Evolutionary conservation across 1,139 yeast species (phyloP).

Genomic region (Pichia norvegensis): DNA sequence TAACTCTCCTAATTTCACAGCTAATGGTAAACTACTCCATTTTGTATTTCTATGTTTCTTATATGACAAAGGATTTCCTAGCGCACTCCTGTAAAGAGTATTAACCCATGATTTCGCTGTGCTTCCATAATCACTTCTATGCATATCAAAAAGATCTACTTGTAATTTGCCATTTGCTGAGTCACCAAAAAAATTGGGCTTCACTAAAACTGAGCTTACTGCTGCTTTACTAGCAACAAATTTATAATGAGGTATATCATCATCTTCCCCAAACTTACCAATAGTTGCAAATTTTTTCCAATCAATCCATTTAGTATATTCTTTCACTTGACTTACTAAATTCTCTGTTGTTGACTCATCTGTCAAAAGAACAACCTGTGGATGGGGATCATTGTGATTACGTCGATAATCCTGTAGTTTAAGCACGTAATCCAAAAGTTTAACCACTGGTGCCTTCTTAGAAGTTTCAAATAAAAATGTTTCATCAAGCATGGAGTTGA

Average conservation of each 20-base stretch:
- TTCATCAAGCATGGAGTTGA: conserved; percentile 24
- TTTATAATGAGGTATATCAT: conserved; percentile 19
- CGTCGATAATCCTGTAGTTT: conserved; percentile 27
- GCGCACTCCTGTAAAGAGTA: conserved; percentile 16
- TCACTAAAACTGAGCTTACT: conserved; percentile 20
- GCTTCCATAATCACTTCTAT: conserved; percentile 19
- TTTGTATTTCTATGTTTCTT: conserved; percentile 21
- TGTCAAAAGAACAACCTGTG: conserved; percentile 24
- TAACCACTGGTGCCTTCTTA: conserved; percentile 21
- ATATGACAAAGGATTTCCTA: conserved; percentile 20
- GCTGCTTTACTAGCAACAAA: conserved; percentile 19
- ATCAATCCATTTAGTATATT: conserved; percentile 25
- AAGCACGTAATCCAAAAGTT: conserved; percentile 23
- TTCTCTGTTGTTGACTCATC: conserved; percentile 17
- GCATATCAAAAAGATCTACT: conserved; percentile 21
- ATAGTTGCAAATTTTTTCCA: conserved; percentile 25
- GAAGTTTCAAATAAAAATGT: conserved; percentile 13
- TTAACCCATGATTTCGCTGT: conserved; percentile 17
- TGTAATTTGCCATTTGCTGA: conserved; percentile 6
- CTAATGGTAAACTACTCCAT: conserved; percentile 14
- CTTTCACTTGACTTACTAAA: conserved; percentile 21
- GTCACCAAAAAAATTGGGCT: conserved; percentile 12
- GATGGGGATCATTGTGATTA: conserved; percentile 25
- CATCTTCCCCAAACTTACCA: conserved; percentile 20
- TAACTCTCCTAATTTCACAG: conserved; percentile 20